Evolutionary conservation across 176 grass and related monocot species (phyloP).

Genomic region (Metroxylon sagu): DNA sequence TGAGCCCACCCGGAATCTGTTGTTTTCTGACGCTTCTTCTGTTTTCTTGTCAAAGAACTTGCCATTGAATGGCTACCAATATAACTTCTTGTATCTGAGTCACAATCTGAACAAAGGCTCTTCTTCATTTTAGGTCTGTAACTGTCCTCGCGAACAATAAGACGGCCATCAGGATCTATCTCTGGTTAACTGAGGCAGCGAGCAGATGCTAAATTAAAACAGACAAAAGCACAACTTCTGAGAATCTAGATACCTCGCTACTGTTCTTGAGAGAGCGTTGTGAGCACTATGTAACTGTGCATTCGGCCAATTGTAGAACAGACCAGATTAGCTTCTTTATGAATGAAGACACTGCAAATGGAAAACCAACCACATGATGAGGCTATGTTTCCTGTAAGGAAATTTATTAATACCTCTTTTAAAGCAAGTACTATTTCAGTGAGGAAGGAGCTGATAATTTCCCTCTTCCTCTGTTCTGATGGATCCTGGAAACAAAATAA

Average conservation of each 20-base stretch:
- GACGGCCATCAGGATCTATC: conserved; percentile 66
- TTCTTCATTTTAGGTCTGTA: conserved; percentile 48
- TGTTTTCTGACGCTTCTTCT: conserved; percentile 50
- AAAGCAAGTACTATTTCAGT: conserved; percentile 86
- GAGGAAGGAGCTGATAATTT: conserved; percentile 75
- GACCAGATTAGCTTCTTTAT: too few relatives aligned
- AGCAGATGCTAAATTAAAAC: too few relatives aligned
- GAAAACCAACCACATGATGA: too few relatives aligned
- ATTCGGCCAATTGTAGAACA: too few relatives aligned
- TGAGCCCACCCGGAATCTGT: conserved; percentile 76
- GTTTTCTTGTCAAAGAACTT: neutral
- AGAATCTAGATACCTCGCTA: too few relatives aligned
- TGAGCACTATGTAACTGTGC: neutral
- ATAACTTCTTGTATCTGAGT: conserved; percentile 41
- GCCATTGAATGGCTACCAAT: conserved; percentile 26
- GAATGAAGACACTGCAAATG: too few relatives aligned
- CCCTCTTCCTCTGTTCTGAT: conserved; percentile 55
- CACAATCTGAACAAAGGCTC: conserved; percentile 15
- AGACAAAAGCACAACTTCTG: too few relatives aligned
- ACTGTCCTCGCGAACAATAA: conserved; percentile 53
- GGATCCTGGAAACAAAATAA: conserved; percentile 55
- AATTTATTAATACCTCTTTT: conserved; percentile 54
- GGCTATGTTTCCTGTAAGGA: too few relatives aligned
- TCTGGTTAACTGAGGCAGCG: conserved; percentile 22
- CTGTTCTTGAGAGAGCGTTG: too few relatives aligned